These are phyloP conservation scores for Bullera alba DNA, from an alignment of 768 basidiomycete genomes.

Conservation along the genomic window DNA sequence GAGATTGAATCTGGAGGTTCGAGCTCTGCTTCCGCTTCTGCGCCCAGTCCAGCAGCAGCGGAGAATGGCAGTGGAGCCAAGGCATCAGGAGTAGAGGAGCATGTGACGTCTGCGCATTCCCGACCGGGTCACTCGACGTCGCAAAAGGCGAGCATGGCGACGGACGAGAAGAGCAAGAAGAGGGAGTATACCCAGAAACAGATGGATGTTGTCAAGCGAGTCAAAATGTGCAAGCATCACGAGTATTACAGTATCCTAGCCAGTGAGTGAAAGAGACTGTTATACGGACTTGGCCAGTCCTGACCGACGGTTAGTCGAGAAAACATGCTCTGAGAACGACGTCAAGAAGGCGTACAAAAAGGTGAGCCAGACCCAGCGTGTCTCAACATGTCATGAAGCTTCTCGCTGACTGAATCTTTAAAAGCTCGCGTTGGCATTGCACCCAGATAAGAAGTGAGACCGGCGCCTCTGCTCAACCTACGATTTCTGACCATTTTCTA, in stretches of 20 bases:
- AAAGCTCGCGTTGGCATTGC: constrained; percentile 69
- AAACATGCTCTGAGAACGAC: constrained; percentile 41
- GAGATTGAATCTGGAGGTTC: constrained; percentile 45
- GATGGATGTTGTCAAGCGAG: constrained; percentile 70
- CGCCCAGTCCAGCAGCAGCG: constrained; percentile 40
- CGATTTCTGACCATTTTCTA: constrained; percentile 48
- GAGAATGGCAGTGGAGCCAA: constrained; percentile 40
- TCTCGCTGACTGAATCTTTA: too few species aligned
- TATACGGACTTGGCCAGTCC: too few species aligned
- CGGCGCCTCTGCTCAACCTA: background rate
- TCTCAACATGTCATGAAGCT: too few species aligned
- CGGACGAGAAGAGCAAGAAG: constrained; percentile 50
- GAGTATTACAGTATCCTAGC: constrained; percentile 90
- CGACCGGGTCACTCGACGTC: constrained; percentile 47
- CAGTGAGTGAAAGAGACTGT: constrained; percentile 35
- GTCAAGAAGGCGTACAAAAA: constrained; percentile 87
- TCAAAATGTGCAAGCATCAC: constrained; percentile 74
- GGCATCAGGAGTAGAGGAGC: constrained; percentile 51
- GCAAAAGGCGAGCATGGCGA: background rate
- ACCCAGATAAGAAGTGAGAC: constrained; percentile 48
- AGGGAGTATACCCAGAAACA: constrained; percentile 84
- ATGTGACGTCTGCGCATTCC: constrained; percentile 45
- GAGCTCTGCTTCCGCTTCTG: constrained; percentile 32
- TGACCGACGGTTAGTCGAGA: constrained; percentile 42
- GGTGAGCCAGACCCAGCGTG: constrained; percentile 56